phyloP scores from a whole-genome alignment of 2,329 filamentous ascomycete species.

The Calonectria honghensis region DNA sequence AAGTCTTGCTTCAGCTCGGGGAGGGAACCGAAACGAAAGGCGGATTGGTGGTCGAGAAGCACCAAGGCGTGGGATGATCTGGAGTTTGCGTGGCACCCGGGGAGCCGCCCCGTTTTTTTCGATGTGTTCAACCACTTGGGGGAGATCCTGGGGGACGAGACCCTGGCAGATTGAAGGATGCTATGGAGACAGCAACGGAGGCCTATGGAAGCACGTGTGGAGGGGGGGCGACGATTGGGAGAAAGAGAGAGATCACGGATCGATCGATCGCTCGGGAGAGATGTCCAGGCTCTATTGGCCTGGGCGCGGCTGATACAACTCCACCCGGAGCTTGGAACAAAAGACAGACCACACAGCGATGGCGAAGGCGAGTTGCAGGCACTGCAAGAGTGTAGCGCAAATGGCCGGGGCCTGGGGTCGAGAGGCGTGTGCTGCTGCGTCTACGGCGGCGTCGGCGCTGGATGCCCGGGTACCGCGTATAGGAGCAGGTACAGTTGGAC shows the following conservation, averaged over 20 bases:
- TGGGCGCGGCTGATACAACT: constrained; percentile 18
- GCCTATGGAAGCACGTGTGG: constrained; percentile 8
- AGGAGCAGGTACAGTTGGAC: neutral
- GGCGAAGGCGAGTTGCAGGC: neutral
- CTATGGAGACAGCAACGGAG: constrained; percentile 6
- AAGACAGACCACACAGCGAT: neutral
- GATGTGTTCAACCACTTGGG: neutral
- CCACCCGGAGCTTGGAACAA: neutral
- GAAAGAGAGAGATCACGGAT: constrained; percentile 21
- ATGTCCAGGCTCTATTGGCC: constrained; percentile 20
- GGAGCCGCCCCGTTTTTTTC: constrained; percentile 7
- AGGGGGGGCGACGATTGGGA: constrained; percentile 8
- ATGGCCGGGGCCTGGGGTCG: neutral
- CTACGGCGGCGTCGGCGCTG: constrained; percentile 14
- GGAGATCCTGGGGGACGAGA: neutral
- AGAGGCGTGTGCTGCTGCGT: neutral
- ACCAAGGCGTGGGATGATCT: constrained; percentile 27
- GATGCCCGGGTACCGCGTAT: neutral
- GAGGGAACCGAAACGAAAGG: constrained; percentile 12
- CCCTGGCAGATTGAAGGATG: constrained; percentile 22
- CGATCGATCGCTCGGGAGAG: constrained; percentile 23
- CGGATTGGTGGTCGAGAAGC: constrained; percentile 15
- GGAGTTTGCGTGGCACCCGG: constrained; percentile 17
- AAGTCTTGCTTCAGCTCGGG: constrained; percentile 26
- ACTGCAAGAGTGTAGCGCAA: neutral